phyloP scores from a whole-genome alignment of 2,329 filamentous ascomycete genomes.

The Sporothrix globosa region DNA sequence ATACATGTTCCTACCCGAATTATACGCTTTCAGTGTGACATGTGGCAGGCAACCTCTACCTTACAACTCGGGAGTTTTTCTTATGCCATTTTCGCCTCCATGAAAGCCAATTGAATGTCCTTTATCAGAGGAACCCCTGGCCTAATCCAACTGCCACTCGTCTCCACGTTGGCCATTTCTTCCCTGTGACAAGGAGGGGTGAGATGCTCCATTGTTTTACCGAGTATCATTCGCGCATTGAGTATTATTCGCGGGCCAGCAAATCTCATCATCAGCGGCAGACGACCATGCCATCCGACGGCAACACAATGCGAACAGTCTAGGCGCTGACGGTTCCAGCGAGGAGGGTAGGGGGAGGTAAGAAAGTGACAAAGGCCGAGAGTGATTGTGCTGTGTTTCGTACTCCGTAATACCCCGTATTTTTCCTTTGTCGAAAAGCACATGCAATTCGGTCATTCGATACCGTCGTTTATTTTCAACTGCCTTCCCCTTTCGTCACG shows the following conservation, averaged over 20 bases:
- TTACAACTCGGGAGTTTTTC: constrained; percentile 7
- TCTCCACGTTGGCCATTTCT: background rate
- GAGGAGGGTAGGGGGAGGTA: constrained; percentile 16
- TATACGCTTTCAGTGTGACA: constrained; percentile 9
- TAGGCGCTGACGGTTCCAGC: background rate
- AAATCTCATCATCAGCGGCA: background rate
- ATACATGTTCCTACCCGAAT: background rate
- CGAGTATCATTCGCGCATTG: background rate
- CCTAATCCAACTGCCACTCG: constrained; percentile 9
- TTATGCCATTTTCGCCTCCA: background rate
- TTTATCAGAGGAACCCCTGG: no score
- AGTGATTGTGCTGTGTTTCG: background rate
- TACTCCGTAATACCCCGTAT: background rate
- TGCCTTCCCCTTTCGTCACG: constrained; percentile 12
- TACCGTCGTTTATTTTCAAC: background rate
- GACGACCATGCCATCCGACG: constrained; percentile 4
- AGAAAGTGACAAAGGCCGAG: background rate
- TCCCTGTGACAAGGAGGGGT: background rate
- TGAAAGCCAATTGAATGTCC: background rate
- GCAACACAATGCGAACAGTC: background rate
- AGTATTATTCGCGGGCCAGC: background rate
- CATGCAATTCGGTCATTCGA: constrained; percentile 14
- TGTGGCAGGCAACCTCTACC: constrained; percentile 12
- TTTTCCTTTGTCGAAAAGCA: background rate
- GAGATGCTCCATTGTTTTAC: background rate